Evolutionary conservation across 805 yeast species (phyloP).

Genomic region (Teunomyces lycoperdinae): DNA sequence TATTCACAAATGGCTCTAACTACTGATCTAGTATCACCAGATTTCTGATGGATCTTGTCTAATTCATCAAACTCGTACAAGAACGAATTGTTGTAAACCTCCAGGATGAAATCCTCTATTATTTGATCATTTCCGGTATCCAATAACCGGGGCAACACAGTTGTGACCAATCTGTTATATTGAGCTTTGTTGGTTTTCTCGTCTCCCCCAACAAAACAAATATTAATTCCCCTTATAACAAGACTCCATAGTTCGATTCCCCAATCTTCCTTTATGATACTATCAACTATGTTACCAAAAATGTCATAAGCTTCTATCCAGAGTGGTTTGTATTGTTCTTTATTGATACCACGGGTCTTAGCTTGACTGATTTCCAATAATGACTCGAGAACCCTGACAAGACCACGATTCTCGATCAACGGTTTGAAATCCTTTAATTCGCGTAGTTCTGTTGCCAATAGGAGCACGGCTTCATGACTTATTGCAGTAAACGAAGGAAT

Average conservation of each 20-base stretch:
- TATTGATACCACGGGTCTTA: constrained; percentile 36
- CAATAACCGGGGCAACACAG: constrained; percentile 41
- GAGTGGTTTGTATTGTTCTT: constrained; percentile 29
- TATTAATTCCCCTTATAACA: constrained; percentile 38
- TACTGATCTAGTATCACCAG: constrained; percentile 7
- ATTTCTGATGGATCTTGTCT: constrained; percentile 29
- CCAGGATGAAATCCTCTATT: constrained; percentile 43
- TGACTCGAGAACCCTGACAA: constrained; percentile 46
- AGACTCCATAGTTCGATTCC: constrained; percentile 37
- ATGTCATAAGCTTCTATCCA: constrained; percentile 55
- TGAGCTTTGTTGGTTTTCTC: constrained; percentile 48
- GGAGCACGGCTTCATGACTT: constrained; percentile 45
- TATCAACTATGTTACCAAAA: constrained; percentile 33
- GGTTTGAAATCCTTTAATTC: constrained; percentile 25
- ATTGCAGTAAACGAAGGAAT: constrained; percentile 66
- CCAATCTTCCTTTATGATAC: constrained; percentile 20
- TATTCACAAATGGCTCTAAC: background rate
- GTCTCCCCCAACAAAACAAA: constrained; percentile 32
- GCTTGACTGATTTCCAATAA: constrained; percentile 51
- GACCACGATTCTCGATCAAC: constrained; percentile 43
- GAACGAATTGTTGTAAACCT: constrained; percentile 59
- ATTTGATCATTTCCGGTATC: constrained; percentile 15
- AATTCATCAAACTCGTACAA: constrained; percentile 55
- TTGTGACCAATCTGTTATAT: constrained; percentile 39
- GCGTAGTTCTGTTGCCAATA: constrained; percentile 39